A percentile compares a stretch with the other conserved stretches of the same genome.
Evolutionary conservation across 2,329 filamentous ascomycete species (phyloP).

Genomic region (Monosporascus sp.): DNA sequence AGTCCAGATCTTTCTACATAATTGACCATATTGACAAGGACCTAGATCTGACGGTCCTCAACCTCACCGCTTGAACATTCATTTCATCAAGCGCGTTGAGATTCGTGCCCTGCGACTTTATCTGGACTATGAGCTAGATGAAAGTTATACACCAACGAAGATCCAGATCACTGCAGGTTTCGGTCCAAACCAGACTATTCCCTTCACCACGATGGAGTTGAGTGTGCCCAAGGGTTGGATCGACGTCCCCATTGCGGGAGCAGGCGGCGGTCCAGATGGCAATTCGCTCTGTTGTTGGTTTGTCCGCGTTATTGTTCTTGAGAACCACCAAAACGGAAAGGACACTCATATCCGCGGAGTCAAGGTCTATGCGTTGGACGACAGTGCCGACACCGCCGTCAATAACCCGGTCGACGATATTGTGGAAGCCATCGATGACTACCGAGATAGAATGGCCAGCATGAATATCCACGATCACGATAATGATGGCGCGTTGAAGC

Average conservation of each 20-base stretch:
- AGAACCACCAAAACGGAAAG: slow-evolving; percentile 99
- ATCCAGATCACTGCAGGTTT: slow-evolving; percentile 87
- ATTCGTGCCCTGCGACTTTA: slow-evolving; percentile 77
- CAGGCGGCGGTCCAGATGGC: slow-evolving; percentile 57
- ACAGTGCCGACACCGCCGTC: slow-evolving; percentile 34
- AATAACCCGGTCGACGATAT: slow-evolving; percentile 32
- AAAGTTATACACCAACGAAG: slow-evolving; percentile 93
- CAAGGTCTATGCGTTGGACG: slow-evolving; percentile 69
- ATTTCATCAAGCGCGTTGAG: slow-evolving; percentile 78
- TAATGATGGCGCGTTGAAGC: slow-evolving; percentile 24
- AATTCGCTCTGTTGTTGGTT: slow-evolving; percentile 83
- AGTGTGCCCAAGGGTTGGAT: slow-evolving; percentile 85
- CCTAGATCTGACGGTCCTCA: slow-evolving; percentile 74
- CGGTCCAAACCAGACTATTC: slow-evolving; percentile 84
- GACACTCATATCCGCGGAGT: slow-evolving; percentile 95
- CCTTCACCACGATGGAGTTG: slow-evolving; percentile 77
- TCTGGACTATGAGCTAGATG: slow-evolving; percentile 87
- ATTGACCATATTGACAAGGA: not conserved
- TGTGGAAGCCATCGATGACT: slow-evolving; percentile 25
- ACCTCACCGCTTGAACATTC: slow-evolving; percentile 76
- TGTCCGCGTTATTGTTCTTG: slow-evolving; percentile 82
- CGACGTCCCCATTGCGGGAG: slow-evolving; percentile 61
- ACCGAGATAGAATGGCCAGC: slow-evolving; percentile 20
- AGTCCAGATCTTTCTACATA: not conserved
- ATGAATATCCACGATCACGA: slow-evolving; percentile 28